Conservation (phyloP, 2,329 filamentous ascomycete species). For the Pseudopyricularia cyperi region DNA sequence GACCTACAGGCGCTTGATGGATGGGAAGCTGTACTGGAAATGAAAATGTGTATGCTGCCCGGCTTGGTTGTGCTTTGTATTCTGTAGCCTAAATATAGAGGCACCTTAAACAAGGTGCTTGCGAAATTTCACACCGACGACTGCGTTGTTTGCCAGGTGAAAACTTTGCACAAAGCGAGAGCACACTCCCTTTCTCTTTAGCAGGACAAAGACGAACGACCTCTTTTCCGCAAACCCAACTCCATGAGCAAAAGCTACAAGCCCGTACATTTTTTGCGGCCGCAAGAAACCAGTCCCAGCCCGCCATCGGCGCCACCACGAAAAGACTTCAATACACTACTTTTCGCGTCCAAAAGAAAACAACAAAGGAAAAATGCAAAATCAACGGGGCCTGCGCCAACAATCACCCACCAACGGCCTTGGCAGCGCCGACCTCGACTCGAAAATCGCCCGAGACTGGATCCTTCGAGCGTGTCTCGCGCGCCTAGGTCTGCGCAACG, state of each 20-base stretch:
- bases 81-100: background rate
- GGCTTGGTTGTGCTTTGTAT: background rate
- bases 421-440: background rate
- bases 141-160: no score
- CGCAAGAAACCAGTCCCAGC: background rate
- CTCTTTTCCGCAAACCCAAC: background rate
- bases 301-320: background rate
- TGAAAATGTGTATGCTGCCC: background rate
- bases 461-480: background rate
- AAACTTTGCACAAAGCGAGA: background rate
- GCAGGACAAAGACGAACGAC: background rate
- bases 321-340: no score
- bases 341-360: background rate
- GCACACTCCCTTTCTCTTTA: background rate
- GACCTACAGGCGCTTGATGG: conserved; percentile 1
- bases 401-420: background rate
- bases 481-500: background rate
- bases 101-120: no score
- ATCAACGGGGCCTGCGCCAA: no score
- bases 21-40: conserved; percentile 2
- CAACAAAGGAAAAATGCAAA: background rate
- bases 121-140: no score
- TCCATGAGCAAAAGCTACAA: background rate
- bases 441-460: background rate
- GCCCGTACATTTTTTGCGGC: background rate